Evolutionary conservation across 371 early-diverging fungal species (phyloP).

Genomic region (Parasitella parasitica): DNA sequence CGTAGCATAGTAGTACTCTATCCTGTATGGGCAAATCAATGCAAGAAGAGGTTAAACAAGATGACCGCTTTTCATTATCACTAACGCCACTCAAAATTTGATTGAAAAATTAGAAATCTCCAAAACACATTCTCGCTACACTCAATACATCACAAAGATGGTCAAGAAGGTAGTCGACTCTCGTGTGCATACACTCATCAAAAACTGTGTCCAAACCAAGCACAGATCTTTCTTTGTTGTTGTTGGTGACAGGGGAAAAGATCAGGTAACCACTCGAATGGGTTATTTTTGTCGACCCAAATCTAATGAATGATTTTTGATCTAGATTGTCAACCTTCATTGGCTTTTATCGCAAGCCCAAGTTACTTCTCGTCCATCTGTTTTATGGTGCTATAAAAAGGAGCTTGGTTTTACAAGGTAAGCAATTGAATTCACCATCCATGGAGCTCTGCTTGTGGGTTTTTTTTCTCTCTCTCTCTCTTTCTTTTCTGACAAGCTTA

Average conservation of each 20-base stretch:
- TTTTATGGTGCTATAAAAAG: slow-evolving; percentile 99
- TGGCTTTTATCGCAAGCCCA: slow-evolving; percentile 94
- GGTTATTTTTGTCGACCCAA: too few relatives aligned
- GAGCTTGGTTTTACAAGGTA: slow-evolving; percentile 91
- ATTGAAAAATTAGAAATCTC: not conserved
- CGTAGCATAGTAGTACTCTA: too few relatives aligned
- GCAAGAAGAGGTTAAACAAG: not conserved
- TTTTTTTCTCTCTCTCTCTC: too few relatives aligned
- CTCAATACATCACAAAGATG: slow-evolving; percentile 42
- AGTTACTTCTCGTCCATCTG: slow-evolving; percentile 88
- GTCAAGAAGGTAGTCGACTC: slow-evolving; percentile 91
- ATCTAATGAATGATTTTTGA: too few relatives aligned
- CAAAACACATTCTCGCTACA: not conserved
- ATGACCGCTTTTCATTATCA: not conserved
- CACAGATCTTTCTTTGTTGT: slow-evolving; percentile 97
- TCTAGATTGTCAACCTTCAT: slow-evolving; percentile 91
- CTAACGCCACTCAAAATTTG: not conserved
- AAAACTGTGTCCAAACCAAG: slow-evolving; percentile 86
- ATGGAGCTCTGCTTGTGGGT: too few relatives aligned
- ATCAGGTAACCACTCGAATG: slow-evolving; percentile 71
- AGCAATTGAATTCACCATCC: too few relatives aligned
- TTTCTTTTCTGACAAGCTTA: too few relatives aligned
- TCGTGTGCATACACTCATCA: slow-evolving; percentile 89
- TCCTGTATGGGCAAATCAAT: not conserved
- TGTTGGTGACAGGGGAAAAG: slow-evolving; percentile 95